Evolutionary conservation across 129 eudicot genomes (phyloP).

Genomic region (Artemisia argyi): DNA sequence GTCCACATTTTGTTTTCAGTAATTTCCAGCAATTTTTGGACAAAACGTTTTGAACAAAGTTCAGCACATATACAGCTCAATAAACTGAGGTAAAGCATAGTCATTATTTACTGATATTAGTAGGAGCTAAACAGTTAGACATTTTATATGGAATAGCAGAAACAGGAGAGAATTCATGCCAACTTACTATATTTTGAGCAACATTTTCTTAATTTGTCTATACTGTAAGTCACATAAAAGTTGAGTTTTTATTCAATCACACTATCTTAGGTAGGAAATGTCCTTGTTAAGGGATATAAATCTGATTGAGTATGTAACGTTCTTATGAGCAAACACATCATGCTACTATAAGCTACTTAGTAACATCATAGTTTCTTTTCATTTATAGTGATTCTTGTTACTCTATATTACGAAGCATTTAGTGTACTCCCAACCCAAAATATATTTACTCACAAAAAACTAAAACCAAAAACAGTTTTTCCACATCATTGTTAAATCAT

Average conservation of each 20-base stretch:
- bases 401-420: conserved; percentile 2
- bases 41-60: neutral
- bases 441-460: neutral
- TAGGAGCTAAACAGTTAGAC: neutral
- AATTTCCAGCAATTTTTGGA: neutral
- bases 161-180: neutral
- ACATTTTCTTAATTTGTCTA: neutral
- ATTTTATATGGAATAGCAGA: neutral
- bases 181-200: conserved; percentile 12
- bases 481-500: neutral
- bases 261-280: neutral
- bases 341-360: conserved; percentile 6
- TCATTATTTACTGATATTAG: neutral
- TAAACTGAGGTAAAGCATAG: neutral
- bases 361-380: conserved; percentile 5
- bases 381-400: neutral
- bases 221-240: neutral
- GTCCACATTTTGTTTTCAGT: neutral
- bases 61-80: neutral
- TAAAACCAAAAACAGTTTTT: neutral
- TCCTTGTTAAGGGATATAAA: neutral
- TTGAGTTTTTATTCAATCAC: neutral
- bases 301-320: neutral
- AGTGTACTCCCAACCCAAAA: neutral
- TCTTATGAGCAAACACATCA: neutral